Percentiles rank a stretch among this genome's conserved stretches.
Conservation (phyloP, 2,329 filamentous ascomycete species). For the Nakataea oryzae region DNA sequence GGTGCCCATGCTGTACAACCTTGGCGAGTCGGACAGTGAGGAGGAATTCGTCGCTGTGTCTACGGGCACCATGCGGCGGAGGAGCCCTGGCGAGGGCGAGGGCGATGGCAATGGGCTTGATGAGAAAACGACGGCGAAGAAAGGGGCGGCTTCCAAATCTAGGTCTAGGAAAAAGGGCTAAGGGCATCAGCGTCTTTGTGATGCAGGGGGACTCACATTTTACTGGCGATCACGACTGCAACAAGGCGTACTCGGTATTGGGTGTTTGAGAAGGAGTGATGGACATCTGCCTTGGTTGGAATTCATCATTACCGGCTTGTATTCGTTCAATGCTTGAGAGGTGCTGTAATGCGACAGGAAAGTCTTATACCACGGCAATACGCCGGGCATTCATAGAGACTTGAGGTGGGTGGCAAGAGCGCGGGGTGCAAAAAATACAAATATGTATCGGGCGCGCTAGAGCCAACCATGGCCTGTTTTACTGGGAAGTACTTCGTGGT, state of each 20-base stretch:
- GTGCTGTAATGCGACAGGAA: neutral
- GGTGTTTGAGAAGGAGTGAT: neutral
- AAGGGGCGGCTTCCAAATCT: constrained; percentile 23
- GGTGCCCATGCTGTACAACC: constrained; percentile 88
- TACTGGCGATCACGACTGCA: neutral
- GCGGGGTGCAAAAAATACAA: too few relatives aligned
- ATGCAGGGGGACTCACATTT: neutral
- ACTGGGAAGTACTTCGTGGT: neutral
- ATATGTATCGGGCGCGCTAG: neutral
- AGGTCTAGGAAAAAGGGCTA: constrained; percentile 28
- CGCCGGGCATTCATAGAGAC: too few relatives aligned
- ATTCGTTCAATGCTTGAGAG: too few relatives aligned
- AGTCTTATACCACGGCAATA: too few relatives aligned
- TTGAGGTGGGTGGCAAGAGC: neutral
- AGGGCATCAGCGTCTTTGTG: neutral
- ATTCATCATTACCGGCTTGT: too few relatives aligned
- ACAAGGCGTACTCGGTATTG: neutral
- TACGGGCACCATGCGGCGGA: constrained; percentile 75
- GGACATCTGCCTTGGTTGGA: too few relatives aligned
- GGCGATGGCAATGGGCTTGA: constrained; percentile 49
- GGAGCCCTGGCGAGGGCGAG: constrained; percentile 66
- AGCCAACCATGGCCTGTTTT: neutral
- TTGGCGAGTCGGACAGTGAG: constrained; percentile 90
- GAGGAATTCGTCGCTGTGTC: constrained; percentile 68
- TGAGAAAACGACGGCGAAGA: constrained; percentile 29